Conservation (phyloP, 2,329 filamentous ascomycete genomes). For the Paraconiothyrium sp. region DNA sequence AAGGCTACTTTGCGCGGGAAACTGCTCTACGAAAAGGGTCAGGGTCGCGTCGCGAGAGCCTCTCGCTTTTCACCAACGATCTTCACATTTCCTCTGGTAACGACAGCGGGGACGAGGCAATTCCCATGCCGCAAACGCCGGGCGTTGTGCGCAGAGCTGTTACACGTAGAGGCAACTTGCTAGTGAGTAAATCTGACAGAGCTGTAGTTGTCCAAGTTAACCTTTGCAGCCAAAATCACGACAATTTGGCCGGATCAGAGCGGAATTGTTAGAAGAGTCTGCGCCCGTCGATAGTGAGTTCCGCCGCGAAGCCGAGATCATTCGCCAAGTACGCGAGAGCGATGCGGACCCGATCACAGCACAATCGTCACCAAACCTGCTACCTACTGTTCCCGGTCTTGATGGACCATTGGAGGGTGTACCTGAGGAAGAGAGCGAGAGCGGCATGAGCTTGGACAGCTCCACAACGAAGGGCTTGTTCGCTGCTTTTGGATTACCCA, state of each 20-base stretch:
- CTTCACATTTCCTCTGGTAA: conserved; percentile 81
- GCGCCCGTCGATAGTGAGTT: conserved; percentile 89
- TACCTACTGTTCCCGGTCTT: conserved; percentile 64
- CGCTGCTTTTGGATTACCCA: conserved; percentile 76
- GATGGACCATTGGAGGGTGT: conserved; percentile 73
- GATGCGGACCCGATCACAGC: conserved; percentile 73
- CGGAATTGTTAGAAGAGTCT: conserved; percentile 86
- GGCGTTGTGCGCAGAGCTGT: conserved; percentile 85
- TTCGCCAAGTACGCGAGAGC: conserved; percentile 92
- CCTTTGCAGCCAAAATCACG: conserved; percentile 85
- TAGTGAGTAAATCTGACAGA: conserved; percentile 66
- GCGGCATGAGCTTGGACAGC: conserved; percentile 65
- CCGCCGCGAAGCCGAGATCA: conserved; percentile 91
- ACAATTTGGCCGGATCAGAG: conserved; percentile 91
- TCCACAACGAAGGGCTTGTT: conserved; percentile 58
- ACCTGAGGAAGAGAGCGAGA: conserved; percentile 66
- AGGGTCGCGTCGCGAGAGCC: conserved; percentile 79
- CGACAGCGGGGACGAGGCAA: conserved; percentile 78
- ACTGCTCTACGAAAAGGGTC: conserved; percentile 62
- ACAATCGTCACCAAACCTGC: conserved; percentile 73
- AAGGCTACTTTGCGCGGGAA: conserved; percentile 65
- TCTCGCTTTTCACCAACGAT: conserved; percentile 90
- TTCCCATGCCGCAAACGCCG: conserved; percentile 62
- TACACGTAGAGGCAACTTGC: conserved; percentile 84
- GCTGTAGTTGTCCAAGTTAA: conserved; percentile 23